Evolutionary conservation across 768 basidiomycete species (phyloP), one percentile per base, ranked within the genome.

Genomic region (Lactarius deliciosus): DNA sequence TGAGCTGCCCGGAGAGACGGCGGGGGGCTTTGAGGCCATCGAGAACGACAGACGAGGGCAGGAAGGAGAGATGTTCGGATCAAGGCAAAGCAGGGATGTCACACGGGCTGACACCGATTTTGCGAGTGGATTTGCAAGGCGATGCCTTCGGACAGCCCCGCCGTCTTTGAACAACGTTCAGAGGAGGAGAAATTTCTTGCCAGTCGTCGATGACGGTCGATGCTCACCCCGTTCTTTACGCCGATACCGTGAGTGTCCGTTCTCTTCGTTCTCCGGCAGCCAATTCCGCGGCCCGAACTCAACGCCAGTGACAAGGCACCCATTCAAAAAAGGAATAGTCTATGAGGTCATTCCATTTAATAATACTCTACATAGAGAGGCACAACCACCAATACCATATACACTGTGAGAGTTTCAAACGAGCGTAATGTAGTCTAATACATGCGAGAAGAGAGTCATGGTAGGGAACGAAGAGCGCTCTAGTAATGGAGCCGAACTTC

Each of bases 1-100:
- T n/a, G 75, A 75, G 63, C 70, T 75, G 55, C 77, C 77, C 57
- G 75, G 72, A 11, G 73, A 69, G n/a, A 60, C 47, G 4, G 60
- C 61, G 34, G 69, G 66, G 15, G 70, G 66, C 59, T 73, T 76
- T 59, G 73, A 60, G 18, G 75, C 65, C 76, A 77, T 77, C 30
- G 64, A 59, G 43, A 22, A 22, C 34, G 38, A 65, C 55, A 28
- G 50, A 25, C 45, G 40, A 58, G 40, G 28, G 30, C 43, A 34
- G n/a, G 9, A 28, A 6, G 36, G 38, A 15, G 20, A 30, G 3
- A 7, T 36, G 57, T 62, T 38, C 20, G 43, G 22, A 36, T 56
- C 45, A 58, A 45, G 41, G 30, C 22, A 57, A 41, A 40, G 36
- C 36, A 16, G 56, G 41, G 43, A 18, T 22, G 65, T 63, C 66